These are phyloP conservation scores for Asterochloris sp. DNA, from an alignment of 139 green algal genomes.

Conservation along the genomic window DNA sequence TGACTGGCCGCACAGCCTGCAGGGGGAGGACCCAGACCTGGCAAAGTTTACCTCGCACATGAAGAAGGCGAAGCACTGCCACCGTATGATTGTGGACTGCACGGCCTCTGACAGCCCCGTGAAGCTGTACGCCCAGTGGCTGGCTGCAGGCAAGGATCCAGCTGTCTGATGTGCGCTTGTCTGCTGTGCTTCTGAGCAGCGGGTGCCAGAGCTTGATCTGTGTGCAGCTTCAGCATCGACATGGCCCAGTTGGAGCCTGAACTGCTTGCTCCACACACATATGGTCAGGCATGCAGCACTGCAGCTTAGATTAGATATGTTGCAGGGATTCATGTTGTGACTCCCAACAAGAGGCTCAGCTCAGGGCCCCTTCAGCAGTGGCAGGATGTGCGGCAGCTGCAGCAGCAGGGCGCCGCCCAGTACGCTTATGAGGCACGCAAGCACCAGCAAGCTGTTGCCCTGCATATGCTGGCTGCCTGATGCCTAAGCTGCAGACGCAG, in stretches of 20 bases:
- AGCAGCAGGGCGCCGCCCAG: not conserved
- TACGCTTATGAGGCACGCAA: constrained; percentile 19
- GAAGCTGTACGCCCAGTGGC: not conserved
- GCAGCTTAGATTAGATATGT: not conserved
- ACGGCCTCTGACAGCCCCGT: constrained; percentile 5
- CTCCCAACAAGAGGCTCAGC: constrained; percentile 58
- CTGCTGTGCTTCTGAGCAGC: not conserved
- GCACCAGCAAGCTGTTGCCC: too few species aligned
- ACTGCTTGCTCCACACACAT: not conserved
- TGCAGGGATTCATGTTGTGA: constrained; percentile 31
- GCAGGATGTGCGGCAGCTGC: constrained; percentile 4
- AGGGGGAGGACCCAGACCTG: not conserved
- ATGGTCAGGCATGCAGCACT: not conserved
- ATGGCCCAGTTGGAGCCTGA: not conserved
- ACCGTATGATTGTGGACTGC: constrained; percentile 24
- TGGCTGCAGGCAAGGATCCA: not conserved
- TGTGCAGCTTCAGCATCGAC: not conserved
- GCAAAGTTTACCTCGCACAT: not conserved
- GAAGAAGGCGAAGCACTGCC: constrained; percentile 1
- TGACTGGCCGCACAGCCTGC: not conserved
- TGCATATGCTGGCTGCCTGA: not conserved
- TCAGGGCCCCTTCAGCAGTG: constrained; percentile 44
- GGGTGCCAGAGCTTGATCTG: not conserved
- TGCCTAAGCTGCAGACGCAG: not conserved
- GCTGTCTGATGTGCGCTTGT: not conserved